Conservation (phyloP, 768 basidiomycete species). For the Dioszegia hungarica region DNA sequence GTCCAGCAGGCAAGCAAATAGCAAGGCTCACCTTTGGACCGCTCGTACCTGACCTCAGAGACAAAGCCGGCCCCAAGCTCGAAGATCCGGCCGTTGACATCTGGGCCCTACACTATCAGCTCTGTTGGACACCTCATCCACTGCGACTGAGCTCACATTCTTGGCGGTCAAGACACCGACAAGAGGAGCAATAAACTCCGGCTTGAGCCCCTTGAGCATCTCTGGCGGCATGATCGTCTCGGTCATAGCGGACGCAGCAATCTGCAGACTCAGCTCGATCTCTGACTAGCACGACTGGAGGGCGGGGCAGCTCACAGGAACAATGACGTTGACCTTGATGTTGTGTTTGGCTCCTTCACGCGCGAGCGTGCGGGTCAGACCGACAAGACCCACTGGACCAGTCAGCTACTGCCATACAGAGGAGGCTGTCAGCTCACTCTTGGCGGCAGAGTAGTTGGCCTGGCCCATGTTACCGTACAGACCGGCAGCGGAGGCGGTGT, state of each 20-base stretch:
- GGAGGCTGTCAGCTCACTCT: slow-evolving; percentile 54
- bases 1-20: neutral
- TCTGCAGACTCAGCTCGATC: slow-evolving; percentile 52
- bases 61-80: slow-evolving; percentile 91
- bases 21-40: slow-evolving; percentile 65
- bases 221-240: slow-evolving; percentile 92
- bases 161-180: slow-evolving; percentile 83
- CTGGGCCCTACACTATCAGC: slow-evolving; percentile 39
- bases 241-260: slow-evolving; percentile 95
- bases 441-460: slow-evolving; percentile 95
- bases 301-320: slow-evolving; percentile 61
- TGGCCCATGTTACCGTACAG: slow-evolving; percentile 95
- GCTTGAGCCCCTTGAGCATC: slow-evolving; percentile 82
- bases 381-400: slow-evolving; percentile 68
- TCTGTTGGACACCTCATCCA: neutral
- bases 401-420: no score
- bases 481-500: slow-evolving; percentile 91
- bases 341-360: slow-evolving; percentile 86
- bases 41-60: slow-evolving; percentile 89
- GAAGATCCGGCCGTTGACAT: slow-evolving; percentile 57
- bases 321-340: slow-evolving; percentile 80
- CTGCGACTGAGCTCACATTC: slow-evolving; percentile 52
- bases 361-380: slow-evolving; percentile 87
- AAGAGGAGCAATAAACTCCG: slow-evolving; percentile 87
- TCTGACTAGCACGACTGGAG: no score